phyloP scores from a whole-genome alignment of 169 alveolate species.

The Theileria annulata region DNA sequence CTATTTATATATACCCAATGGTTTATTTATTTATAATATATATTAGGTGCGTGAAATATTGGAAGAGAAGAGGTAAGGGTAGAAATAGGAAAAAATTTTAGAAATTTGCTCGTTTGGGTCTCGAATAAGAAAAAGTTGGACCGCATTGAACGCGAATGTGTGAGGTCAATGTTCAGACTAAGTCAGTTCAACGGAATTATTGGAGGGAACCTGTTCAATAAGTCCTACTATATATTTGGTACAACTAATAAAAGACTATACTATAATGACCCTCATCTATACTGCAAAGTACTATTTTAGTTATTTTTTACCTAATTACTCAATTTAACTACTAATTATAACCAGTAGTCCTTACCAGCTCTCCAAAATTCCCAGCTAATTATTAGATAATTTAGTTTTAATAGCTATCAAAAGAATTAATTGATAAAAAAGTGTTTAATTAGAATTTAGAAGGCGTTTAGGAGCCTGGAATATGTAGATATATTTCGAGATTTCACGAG shows the following conservation, averaged over 20 bases:
- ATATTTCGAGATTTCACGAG: constrained; percentile 23
- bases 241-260: constrained; percentile 52
- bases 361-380: background rate
- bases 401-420: background rate
- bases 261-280: constrained; percentile 70
- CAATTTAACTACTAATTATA: background rate
- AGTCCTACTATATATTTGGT: constrained; percentile 66
- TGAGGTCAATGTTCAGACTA: constrained; percentile 51
- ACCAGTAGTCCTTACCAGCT: background rate
- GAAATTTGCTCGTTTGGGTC: constrained; percentile 33
- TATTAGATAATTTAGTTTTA: background rate
- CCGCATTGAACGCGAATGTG: constrained; percentile 30
- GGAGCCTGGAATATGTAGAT: constrained; percentile 15
- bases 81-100: background rate
- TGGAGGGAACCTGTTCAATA: constrained; percentile 55
- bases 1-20: background rate
- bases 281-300: constrained; percentile 51
- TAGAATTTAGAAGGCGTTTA: constrained; percentile 23
- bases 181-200: constrained; percentile 68
- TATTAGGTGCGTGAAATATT: constrained; percentile 9
- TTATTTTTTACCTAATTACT: background rate
- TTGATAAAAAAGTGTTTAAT: background rate
- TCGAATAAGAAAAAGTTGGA: constrained; percentile 35
- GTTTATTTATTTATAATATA: too few species aligned
- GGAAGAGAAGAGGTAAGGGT: constrained; percentile 21